Evolutionary conservation across 192 early-diverging fungal species (phyloP), one percentile per base, ranked within the genome.

Genomic region (Mortierella antarctica): DNA sequence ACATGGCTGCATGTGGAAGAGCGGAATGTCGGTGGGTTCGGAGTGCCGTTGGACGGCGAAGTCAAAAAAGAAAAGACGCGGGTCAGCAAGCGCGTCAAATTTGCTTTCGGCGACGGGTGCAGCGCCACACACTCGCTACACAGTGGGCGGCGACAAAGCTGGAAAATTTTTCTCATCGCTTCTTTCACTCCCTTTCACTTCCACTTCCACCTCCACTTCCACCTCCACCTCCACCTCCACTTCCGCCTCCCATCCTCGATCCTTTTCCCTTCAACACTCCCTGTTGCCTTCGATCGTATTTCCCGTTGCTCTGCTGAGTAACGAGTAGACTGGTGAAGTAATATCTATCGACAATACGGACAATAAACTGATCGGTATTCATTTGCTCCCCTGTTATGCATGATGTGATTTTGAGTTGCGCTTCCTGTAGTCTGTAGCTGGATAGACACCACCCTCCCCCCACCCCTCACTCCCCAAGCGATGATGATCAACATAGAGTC

Each of bases 401-500:
- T 65, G 52, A 54, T 21, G 13, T 31, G 31, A 31, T 31, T 31
- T 1, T 31, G 31, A 31, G 31, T 31, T 31, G 3, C 31, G 31
- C 31, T 3, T 31, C 31, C 31, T 31, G 6, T 31, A 0, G 8
- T 41, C 47, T 63, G 17, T 45, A 13, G 10, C 6, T 15, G 11
- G 7, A 10, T 11, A 11, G 50, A 39, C 7, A 46, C 17, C 52
- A 7, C 42, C 7, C 45, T 46, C 53, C 55, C 40, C 23, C 65
- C 7, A 46, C 46, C 55, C 44, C 8, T 53, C 10, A 48, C 57
- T 5, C n/a, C 44, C 53, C 42, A 63, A 78, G 74, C 74, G 44
- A 78, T 78, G 74, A 78, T 78, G 74, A 78, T 78, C 62, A 64
- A 47, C 44, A 77, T 78, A 78, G 74, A 78, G 74, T 78, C 74